phyloP scores from a whole-genome alignment of 2,329 filamentous ascomycete genomes.

The Fusarium sp. region DNA sequence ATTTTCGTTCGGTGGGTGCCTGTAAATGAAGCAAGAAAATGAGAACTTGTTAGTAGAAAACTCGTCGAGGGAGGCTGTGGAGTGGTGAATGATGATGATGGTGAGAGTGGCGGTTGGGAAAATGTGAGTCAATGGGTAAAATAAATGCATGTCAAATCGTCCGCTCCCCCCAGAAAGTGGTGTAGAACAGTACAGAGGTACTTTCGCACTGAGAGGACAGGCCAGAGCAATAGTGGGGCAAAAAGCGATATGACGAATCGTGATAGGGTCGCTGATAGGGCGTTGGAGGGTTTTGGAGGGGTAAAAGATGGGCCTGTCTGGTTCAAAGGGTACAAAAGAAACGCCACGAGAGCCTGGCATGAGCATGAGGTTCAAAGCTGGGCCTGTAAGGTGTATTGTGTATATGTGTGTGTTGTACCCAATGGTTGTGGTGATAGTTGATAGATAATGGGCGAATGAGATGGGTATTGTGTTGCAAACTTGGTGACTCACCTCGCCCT shows the following conservation, averaged over 20 bases:
- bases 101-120: conserved; percentile 41
- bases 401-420: not conserved
- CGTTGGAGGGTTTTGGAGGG: conserved; percentile 38
- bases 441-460: not conserved
- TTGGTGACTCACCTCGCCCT: conserved; percentile 40
- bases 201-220: conserved; percentile 29
- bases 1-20: conserved; percentile 66
- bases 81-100: conserved; percentile 13
- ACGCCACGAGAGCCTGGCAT: not conserved
- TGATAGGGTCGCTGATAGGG: conserved; percentile 34
- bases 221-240: conserved; percentile 22
- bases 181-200: conserved; percentile 36
- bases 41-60: conserved; percentile 26
- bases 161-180: conserved; percentile 30
- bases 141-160: conserved; percentile 36
- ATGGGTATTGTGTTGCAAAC: not conserved
- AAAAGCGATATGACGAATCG: conserved; percentile 11
- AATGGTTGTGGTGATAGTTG: not conserved
- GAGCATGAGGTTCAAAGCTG: conserved; percentile 22
- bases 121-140: conserved; percentile 44
- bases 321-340: conserved; percentile 16
- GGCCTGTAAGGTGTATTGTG: not conserved
- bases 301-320: conserved; percentile 34
- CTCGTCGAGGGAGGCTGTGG: conserved; percentile 15
- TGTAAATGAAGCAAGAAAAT: conserved; percentile 35